Base-by-base conservation (phyloP, 306 rosid species). In the Vigna angularis region DNA sequence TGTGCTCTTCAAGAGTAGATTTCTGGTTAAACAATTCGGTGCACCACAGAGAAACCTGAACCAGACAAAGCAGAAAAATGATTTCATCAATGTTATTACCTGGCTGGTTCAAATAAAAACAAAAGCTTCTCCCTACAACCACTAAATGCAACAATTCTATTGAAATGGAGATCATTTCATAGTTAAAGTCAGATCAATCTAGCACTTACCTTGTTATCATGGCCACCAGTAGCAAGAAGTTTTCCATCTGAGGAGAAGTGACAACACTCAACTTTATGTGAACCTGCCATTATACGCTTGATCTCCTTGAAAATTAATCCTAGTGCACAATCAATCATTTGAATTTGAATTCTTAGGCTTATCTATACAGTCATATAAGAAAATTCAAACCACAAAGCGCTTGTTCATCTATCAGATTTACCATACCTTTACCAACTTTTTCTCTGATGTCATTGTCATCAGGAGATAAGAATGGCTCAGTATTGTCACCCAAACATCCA, bases 231-330 rank as follows among this genome's bases (percentile, higher is more conserved):
- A 70, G 88, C 97, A 84, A 93, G 86, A 79, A 90, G 85, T 83
- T 89, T 93, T 71, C 98, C 98, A 75, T 93, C 96, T 44, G 89
- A 86, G 56, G 98, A 94, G 83, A 94, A 94, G 83, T 92, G 85
- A 77, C 97, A 94, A 49, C 97, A 89, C 80, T 89, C 94, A 65
- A 91, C 79, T 86, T 90, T 85, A 45, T 57, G 83, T 9, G 86
- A 61, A 83, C 97, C 87, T 38, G 91, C 94, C 66, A 75, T 45
- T 81, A 85, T 82, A 67, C 9, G 84, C 71, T 52, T 79, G 50
- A 79, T 83, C 78, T 91, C 94, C 69, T 74, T 79, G 66, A 92
- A 77, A 32, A 84, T 53, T 73, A 79, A 70, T 45, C 87, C 98
- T 90, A 71, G 50, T 18, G 50, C 62, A 82, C 45, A 79, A 78